Conservation (phyloP, 2,329 filamentous ascomycete genomes). For the Sporothrix globosa region DNA sequence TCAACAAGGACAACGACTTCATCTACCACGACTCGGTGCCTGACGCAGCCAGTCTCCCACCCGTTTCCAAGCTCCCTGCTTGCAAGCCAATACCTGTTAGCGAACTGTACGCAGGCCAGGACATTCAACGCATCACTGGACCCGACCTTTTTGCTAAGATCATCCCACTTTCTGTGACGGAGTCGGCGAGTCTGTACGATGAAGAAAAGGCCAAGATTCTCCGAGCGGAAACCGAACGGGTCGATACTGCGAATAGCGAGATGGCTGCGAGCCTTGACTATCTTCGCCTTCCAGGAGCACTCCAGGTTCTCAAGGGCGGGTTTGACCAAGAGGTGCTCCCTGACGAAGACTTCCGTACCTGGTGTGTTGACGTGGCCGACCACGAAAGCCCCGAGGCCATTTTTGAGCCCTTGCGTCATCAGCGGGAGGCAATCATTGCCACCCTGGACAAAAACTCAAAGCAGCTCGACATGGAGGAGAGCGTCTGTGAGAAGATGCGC, state of each 20-base stretch:
- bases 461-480: constrained; percentile 94
- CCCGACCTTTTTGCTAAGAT: constrained; percentile 97
- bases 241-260: constrained; percentile 89
- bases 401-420: constrained; percentile 76
- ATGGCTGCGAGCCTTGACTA: constrained; percentile 96
- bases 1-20: constrained; percentile 93
- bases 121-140: constrained; percentile 95
- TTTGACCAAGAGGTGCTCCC: constrained; percentile 86
- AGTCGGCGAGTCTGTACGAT: constrained; percentile 94
- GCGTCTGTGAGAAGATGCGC: constrained; percentile 98
- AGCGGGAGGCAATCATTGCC: constrained; percentile 74
- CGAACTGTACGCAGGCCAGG: constrained; percentile 94
- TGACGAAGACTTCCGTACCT: constrained; percentile 87
- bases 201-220: constrained; percentile 98
- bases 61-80: constrained; percentile 87
- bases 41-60: constrained; percentile 76
- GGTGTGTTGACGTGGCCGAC: constrained; percentile 90
- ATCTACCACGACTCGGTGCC: constrained; percentile 96
- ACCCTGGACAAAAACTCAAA: constrained; percentile 80
- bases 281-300: constrained; percentile 80
- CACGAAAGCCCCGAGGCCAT: constrained; percentile 78
- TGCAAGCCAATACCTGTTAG: constrained; percentile 97
- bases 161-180: constrained; percentile 91
- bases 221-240: constrained; percentile 88
- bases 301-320: constrained; percentile 90